Evolutionary conservation across 2,329 filamentous ascomycete species (phyloP).

Genomic region (Chaetothyriales sp.): DNA sequence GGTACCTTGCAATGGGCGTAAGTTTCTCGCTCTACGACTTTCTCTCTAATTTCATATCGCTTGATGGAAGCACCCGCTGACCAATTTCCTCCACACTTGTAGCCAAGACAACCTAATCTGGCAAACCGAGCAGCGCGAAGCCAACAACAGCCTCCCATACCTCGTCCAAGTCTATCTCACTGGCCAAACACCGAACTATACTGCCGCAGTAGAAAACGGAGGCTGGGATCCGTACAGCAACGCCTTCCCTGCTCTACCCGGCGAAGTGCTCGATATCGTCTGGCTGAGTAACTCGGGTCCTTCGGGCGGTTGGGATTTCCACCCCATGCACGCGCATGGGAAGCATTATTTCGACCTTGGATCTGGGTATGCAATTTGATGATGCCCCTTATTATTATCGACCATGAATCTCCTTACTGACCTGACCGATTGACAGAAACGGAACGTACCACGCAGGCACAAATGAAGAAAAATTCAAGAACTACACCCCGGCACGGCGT

Average conservation of each 20-base stretch:
- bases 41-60: not conserved
- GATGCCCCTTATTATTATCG: no score
- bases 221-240: slow-evolving; percentile 30
- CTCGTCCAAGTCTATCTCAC: slow-evolving; percentile 34
- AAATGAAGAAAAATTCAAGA: slow-evolving; percentile 27
- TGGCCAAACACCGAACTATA: slow-evolving; percentile 28
- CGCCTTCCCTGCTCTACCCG: slow-evolving; percentile 27
- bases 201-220: slow-evolving; percentile 26
- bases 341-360: slow-evolving; percentile 35
- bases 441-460: slow-evolving; percentile 31
- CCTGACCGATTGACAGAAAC: slow-evolving; percentile 17
- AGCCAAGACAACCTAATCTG: slow-evolving; percentile 33
- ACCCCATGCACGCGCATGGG: slow-evolving; percentile 37
- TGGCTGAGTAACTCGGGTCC: slow-evolving; percentile 26
- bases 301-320: slow-evolving; percentile 24
- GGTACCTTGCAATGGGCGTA: slow-evolving; percentile 18
- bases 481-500: slow-evolving; percentile 28
- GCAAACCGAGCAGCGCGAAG: slow-evolving; percentile 26
- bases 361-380: slow-evolving; percentile 21
- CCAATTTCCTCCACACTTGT: not conserved
- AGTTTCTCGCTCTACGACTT: no score
- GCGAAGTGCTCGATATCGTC: slow-evolving; percentile 35
- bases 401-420: not conserved
- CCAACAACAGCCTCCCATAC: slow-evolving; percentile 25
- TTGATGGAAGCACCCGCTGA: no score